phyloP scores from a whole-genome alignment of 2,329 filamentous ascomycete genomes.

The Beauveria pseudobassiana region DNA sequence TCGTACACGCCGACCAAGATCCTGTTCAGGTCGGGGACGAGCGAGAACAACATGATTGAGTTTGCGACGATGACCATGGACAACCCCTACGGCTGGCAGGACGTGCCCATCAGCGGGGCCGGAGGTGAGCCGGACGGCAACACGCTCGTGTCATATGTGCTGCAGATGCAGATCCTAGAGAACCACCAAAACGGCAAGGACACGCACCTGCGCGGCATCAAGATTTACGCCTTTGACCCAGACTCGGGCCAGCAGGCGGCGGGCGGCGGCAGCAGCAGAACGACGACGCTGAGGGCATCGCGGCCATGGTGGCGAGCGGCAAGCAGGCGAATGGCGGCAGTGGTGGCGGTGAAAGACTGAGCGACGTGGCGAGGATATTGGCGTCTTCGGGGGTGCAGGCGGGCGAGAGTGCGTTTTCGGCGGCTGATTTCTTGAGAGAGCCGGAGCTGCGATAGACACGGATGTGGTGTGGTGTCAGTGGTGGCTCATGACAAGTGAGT shows the following conservation, averaged over 20 bases:
- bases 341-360: constrained; percentile 15
- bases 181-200: constrained; percentile 99
- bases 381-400: constrained; percentile 24
- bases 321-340: neutral
- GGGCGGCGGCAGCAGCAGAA: constrained; percentile 24
- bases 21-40: constrained; percentile 79
- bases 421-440: constrained; percentile 37
- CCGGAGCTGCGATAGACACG: constrained; percentile 30
- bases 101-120: constrained; percentile 56
- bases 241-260: constrained; percentile 31
- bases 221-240: constrained; percentile 63
- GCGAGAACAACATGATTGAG: constrained; percentile 83
- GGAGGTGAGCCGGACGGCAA: constrained; percentile 58
- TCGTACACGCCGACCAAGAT: constrained; percentile 96
- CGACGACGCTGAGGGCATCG: constrained; percentile 9
- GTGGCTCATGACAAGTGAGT: neutral
- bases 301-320: constrained; percentile 3
- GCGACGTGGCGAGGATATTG: constrained; percentile 22
- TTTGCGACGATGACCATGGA: constrained; percentile 75
- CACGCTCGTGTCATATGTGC: constrained; percentile 77
- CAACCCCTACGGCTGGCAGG: constrained; percentile 82
- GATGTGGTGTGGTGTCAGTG: neutral
- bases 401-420: constrained; percentile 27
- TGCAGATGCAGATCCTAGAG: constrained; percentile 86
- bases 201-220: constrained; percentile 90